Conservation (phyloP, 1,139 yeast genomes). For the Kodamaea fungicola region DNA sequence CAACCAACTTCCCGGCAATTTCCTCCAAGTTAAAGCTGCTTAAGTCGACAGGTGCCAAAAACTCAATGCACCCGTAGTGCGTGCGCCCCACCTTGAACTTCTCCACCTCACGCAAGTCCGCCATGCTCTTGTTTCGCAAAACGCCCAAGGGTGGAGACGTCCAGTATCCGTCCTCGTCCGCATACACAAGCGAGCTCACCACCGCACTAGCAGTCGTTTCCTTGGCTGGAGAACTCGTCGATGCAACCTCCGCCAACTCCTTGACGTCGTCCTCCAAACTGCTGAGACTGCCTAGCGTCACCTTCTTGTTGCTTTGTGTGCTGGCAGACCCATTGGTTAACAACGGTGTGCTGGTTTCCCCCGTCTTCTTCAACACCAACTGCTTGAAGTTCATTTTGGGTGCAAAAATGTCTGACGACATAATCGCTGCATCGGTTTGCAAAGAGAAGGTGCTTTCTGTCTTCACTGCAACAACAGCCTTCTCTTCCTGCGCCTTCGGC, state of each 20-base stretch:
- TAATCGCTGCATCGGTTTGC: conserved; percentile 60
- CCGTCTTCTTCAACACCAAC: conserved; percentile 51
- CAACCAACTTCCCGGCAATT: conserved; percentile 63
- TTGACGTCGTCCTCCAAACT: conserved; percentile 1
- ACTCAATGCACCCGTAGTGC: conserved; percentile 74
- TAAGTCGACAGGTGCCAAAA: conserved; percentile 78
- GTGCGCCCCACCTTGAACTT: conserved; percentile 77
- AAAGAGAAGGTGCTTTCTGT: conserved; percentile 20
- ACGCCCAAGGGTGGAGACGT: conserved; percentile 71
- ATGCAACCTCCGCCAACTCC: conserved; percentile 1
- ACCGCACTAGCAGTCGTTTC: background rate
- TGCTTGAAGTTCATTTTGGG: conserved; percentile 59
- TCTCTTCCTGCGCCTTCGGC: conserved; percentile 7
- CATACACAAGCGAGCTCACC: conserved; percentile 28
- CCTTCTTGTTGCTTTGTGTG: conserved; percentile 24
- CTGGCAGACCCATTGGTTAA: conserved; percentile 7
- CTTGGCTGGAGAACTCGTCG: background rate
- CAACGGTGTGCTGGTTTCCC: conserved; percentile 12
- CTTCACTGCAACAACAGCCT: conserved; percentile 5
- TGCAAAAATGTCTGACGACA: conserved; percentile 69
- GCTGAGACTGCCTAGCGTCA: conserved; percentile 29
- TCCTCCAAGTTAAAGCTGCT: conserved; percentile 58
- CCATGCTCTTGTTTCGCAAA: conserved; percentile 54
- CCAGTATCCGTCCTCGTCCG: conserved; percentile 73
- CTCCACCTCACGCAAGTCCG: conserved; percentile 61